Percentiles rank a stretch among this genome's conserved stretches.
Conservation (phyloP, 352 stramenopile species). For the Globisporangium polare region DNA sequence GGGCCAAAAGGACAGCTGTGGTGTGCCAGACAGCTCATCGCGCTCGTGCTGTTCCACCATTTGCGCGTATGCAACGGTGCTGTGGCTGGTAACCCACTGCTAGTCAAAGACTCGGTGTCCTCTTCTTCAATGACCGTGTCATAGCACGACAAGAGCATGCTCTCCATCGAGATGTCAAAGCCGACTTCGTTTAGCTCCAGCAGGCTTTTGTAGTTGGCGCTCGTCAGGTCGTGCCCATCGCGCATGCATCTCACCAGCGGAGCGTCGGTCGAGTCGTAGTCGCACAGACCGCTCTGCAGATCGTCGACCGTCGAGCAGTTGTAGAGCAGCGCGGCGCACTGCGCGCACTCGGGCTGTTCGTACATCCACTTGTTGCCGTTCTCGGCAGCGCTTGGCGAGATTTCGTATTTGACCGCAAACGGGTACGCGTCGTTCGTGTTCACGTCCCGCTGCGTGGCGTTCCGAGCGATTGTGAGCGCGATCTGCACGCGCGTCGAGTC, state of each 20-base stretch:
- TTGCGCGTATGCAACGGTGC: background rate
- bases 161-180: background rate
- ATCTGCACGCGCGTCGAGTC: conserved; percentile 14
- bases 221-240: background rate
- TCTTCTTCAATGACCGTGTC: background rate
- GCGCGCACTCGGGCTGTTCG: background rate
- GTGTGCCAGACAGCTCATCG: conserved; percentile 17
- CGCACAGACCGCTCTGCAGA: conserved; percentile 2
- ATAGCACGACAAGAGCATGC: conserved; percentile 2
- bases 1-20: conserved; percentile 22
- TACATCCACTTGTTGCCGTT: conserved; percentile 9
- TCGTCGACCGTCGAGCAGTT: conserved; percentile 14
- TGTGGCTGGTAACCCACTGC: background rate
- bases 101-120: background rate
- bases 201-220: background rate
- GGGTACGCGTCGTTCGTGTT: conserved; percentile 20
- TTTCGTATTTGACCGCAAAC: conserved; percentile 2
- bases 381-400: background rate
- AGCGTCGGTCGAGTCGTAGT: conserved; percentile 6
- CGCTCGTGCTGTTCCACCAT: conserved; percentile 15
- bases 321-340: conserved; percentile 10
- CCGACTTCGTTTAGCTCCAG: background rate
- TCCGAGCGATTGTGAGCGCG: conserved; percentile 15
- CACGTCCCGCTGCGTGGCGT: conserved; percentile 13
- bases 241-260: conserved; percentile 9